Evolutionary conservation across 176 grass and related monocot species (phyloP).

Genomic region (Bolboschoenus planiculmis): DNA sequence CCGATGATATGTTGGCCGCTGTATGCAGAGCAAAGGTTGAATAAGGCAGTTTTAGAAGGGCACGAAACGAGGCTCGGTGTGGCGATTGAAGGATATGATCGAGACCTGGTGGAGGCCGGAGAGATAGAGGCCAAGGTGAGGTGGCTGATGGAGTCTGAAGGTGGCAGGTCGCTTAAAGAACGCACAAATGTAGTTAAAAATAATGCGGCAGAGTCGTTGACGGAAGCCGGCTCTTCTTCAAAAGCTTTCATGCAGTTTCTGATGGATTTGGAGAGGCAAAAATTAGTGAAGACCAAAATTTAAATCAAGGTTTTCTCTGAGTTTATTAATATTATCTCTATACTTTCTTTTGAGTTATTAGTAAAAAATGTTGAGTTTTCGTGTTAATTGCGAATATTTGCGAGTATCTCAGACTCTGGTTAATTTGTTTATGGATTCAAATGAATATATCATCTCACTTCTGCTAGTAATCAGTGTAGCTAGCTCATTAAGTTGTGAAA

Average conservation of each 20-base stretch:
- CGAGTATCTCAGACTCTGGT: too few species aligned
- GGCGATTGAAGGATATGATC: constrained; percentile 60
- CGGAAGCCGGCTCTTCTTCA: constrained; percentile 40
- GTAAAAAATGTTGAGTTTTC: neutral
- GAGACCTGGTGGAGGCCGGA: constrained; percentile 30
- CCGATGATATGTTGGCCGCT: constrained; percentile 69
- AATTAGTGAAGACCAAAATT: neutral
- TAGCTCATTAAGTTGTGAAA: neutral
- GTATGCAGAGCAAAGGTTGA: constrained; percentile 77
- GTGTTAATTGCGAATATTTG: neutral
- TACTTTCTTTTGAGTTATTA: neutral
- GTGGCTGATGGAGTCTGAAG: constrained; percentile 48
- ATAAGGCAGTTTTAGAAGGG: constrained; percentile 54
- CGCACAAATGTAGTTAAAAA: constrained; percentile 10
- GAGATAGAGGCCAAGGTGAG: constrained; percentile 61
- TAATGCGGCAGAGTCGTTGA: constrained; percentile 28
- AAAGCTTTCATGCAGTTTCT: constrained; percentile 27
- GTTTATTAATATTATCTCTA: neutral
- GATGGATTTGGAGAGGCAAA: constrained; percentile 1
- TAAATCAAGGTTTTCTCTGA: neutral
- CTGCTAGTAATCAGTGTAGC: neutral
- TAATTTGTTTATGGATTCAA: too few species aligned
- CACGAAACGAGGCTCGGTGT: constrained; percentile 41
- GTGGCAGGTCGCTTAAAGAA: constrained; percentile 28
- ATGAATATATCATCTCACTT: neutral